phyloP scores from a whole-genome alignment of 192 early-diverging fungal species.

The Podila verticillata region DNA sequence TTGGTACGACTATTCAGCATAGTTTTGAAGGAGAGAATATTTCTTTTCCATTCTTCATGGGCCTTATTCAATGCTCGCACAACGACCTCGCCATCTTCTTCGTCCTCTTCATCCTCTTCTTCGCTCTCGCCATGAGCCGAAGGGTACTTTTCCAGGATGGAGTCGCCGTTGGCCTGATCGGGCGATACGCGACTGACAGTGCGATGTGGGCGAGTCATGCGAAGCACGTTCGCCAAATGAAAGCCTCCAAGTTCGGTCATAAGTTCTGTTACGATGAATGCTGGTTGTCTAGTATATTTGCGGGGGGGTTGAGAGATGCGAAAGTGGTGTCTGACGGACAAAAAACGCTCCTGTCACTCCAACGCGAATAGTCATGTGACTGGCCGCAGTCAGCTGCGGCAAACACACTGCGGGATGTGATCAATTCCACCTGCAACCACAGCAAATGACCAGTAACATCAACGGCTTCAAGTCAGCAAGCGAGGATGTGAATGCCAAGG shows the following conservation, averaged over 20 bases:
- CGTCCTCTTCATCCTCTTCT: constrained; percentile 15
- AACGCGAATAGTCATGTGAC: no score
- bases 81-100: constrained; percentile 20
- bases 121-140: neutral
- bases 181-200: no score
- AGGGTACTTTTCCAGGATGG: neutral
- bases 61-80: constrained; percentile 32
- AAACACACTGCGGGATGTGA: no score
- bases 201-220: constrained; percentile 21
- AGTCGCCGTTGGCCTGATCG: neutral
- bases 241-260: constrained; percentile 40
- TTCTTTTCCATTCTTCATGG: constrained; percentile 28
- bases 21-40: constrained; percentile 29
- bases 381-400: no score
- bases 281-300: neutral
- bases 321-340: neutral
- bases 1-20: constrained; percentile 4
- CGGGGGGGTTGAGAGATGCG: neutral
- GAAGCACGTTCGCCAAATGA: constrained; percentile 43
- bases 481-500: constrained; percentile 53
- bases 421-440: no score
- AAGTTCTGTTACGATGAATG: neutral
- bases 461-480: no score
- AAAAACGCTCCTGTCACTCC: neutral
- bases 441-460: no score